Percentiles rank a stretch among this genome's conserved stretches.
Conservation (phyloP, 1,139 yeast genomes). For the Arxiozyma slooffiae region DNA sequence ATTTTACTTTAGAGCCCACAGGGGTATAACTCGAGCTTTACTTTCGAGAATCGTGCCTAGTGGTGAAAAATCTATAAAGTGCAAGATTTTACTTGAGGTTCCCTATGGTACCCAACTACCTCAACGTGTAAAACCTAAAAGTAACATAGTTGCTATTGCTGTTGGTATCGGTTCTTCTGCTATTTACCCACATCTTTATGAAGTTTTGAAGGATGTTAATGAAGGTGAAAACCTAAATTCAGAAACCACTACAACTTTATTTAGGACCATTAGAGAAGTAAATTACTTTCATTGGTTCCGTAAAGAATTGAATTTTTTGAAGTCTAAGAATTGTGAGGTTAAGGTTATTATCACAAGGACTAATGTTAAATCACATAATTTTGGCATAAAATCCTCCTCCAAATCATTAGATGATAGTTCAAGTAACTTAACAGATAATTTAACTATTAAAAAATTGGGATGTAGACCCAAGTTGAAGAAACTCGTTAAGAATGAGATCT, state of each 20-base stretch:
- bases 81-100: constrained; percentile 45
- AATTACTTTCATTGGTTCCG: constrained; percentile 33
- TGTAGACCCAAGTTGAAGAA: constrained; percentile 38
- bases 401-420: background rate
- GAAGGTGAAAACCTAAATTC: background rate
- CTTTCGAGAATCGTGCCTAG: constrained; percentile 23
- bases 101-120: constrained; percentile 53
- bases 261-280: constrained; percentile 21
- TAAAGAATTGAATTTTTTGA: constrained; percentile 31
- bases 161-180: constrained; percentile 27
- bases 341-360: constrained; percentile 4
- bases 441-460: constrained; percentile 19
- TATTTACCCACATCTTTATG: constrained; percentile 19
- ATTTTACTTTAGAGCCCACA: constrained; percentile 39
- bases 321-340: constrained; percentile 23
- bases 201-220: constrained; percentile 5
- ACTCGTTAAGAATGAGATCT: constrained; percentile 33
- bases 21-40: constrained; percentile 37
- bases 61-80: constrained; percentile 19
- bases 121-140: constrained; percentile 8
- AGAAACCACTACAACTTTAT: constrained; percentile 11
- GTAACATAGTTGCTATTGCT: constrained; percentile 20
- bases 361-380: background rate
- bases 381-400: constrained; percentile 1
- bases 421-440: background rate